Percentiles rank a stretch among this genome's conserved stretches.
Conservation (phyloP, 2,329 filamentous ascomycete species). For the Aspergillus terreus region DNA sequence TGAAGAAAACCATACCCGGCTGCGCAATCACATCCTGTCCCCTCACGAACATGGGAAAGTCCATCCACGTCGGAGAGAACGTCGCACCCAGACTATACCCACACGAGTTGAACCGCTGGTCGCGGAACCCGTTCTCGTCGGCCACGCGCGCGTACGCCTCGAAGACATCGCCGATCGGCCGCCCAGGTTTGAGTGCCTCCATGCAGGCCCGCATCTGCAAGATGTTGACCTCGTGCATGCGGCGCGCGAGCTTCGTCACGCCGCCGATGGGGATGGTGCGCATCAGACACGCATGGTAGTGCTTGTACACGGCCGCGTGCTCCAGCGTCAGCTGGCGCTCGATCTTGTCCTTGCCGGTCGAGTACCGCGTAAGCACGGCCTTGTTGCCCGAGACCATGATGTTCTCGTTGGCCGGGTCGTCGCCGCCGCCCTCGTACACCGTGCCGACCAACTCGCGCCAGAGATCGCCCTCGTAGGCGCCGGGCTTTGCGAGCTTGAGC, state of each 20-base stretch:
- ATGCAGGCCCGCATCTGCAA: slow-evolving; percentile 26
- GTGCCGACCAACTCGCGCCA: slow-evolving; percentile 33
- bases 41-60: slow-evolving; percentile 19
- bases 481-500: slow-evolving; percentile 33
- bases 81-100: slow-evolving; percentile 29
- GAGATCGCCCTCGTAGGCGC: slow-evolving; percentile 34
- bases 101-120: slow-evolving; percentile 28
- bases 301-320: slow-evolving; percentile 32
- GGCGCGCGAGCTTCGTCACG: slow-evolving; percentile 23
- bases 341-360: slow-evolving; percentile 27
- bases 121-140: slow-evolving; percentile 28
- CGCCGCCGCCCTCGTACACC: slow-evolving; percentile 35
- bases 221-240: slow-evolving; percentile 25
- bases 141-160: slow-evolving; percentile 27
- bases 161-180: slow-evolving; percentile 25
- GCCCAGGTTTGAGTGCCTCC: slow-evolving; percentile 24
- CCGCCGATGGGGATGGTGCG: slow-evolving; percentile 29
- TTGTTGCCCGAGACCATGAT: slow-evolving; percentile 33
- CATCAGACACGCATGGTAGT: slow-evolving; percentile 33
- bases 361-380: slow-evolving; percentile 31
- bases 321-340: slow-evolving; percentile 32
- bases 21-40: slow-evolving; percentile 17
- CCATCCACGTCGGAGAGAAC: slow-evolving; percentile 22
- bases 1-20: slow-evolving; percentile 32
- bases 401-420: slow-evolving; percentile 34